Evolutionary conservation across 306 rosid species (phyloP).

Genomic region (Citrullus mucosospermus): DNA sequence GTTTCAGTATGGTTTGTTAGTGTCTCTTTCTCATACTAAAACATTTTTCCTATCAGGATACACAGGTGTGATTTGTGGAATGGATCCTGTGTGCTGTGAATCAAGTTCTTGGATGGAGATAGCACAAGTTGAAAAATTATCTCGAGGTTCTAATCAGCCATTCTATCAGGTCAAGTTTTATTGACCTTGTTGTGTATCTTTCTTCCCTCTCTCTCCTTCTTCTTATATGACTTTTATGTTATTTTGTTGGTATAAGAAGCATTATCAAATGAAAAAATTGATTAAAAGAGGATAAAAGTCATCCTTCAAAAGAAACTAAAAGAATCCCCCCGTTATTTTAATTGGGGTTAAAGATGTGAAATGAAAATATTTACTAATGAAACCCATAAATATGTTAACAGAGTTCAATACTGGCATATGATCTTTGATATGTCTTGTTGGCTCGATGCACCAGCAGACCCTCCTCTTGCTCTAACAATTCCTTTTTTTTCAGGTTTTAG

Average conservation of each 20-base stretch:
- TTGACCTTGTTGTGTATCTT: neutral
- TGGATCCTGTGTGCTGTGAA: slow-evolving; percentile 92
- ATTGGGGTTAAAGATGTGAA: neutral
- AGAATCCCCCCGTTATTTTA: neutral
- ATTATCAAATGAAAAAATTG: neutral
- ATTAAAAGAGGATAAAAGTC: neutral
- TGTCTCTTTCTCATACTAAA: slow-evolving; percentile 6
- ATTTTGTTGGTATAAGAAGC: neutral
- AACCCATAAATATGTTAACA: neutral
- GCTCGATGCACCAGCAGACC: neutral
- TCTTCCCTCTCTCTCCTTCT: neutral
- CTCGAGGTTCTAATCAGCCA: slow-evolving; percentile 70
- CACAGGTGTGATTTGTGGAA: slow-evolving; percentile 77
- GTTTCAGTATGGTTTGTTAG: neutral
- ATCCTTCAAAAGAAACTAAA: neutral
- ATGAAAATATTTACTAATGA: neutral
- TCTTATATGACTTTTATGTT: neutral
- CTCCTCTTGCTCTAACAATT: neutral
- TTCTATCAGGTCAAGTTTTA: slow-evolving; percentile 64
- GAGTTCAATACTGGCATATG: no score
- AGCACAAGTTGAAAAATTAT: slow-evolving; percentile 64
- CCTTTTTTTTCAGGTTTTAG: slow-evolving; percentile 48
- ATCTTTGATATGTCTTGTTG: neutral
- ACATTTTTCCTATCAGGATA: slow-evolving; percentile 40
- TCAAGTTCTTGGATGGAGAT: slow-evolving; percentile 89